phyloP scores from a whole-genome alignment of 352 stramenopile genomes.

The Globisporangium cylindrosporum region DNA sequence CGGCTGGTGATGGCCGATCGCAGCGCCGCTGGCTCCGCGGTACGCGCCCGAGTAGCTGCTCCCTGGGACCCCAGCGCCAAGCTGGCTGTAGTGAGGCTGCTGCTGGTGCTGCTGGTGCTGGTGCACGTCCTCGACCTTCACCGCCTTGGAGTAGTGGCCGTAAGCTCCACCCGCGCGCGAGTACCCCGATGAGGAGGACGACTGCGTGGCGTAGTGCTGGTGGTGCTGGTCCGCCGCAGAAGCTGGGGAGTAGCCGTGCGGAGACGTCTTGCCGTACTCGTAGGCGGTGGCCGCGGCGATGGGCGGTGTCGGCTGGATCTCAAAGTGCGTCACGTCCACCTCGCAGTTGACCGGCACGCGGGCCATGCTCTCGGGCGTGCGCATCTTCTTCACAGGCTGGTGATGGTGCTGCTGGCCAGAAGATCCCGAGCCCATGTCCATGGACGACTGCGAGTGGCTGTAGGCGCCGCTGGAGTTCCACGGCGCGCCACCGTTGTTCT shows the following conservation, averaged over 20 bases:
- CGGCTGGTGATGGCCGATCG: constrained; percentile 13
- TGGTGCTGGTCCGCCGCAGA: constrained; percentile 8
- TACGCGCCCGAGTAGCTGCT: constrained; percentile 10
- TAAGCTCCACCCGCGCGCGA: constrained; percentile 6
- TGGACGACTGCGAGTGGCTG: constrained; percentile 1
- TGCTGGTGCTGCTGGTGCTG: constrained; percentile 10
- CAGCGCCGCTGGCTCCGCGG: not conserved
- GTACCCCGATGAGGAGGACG: constrained; percentile 5
- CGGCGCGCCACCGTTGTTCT: constrained; percentile 14
- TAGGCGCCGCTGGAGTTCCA: constrained; percentile 22
- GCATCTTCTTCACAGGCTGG: constrained; percentile 48
- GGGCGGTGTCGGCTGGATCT: constrained; percentile 17
- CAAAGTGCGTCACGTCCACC: constrained; percentile 14
- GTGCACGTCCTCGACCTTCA: constrained; percentile 11
- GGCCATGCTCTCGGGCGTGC: constrained; percentile 35
- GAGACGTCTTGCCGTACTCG: constrained; percentile 23
- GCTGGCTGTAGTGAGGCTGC: constrained; percentile 2
- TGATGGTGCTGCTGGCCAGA: constrained; percentile 22
- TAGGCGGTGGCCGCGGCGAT: constrained; percentile 15
- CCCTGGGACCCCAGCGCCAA: not conserved
- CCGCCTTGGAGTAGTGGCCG: constrained; percentile 16
- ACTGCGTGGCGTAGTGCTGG: constrained; percentile 8
- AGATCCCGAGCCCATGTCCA: not conserved
- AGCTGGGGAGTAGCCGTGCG: constrained; percentile 16
- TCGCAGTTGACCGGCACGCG: constrained; percentile 11